Conservation (phyloP, 108 stramenopile genomes). For the Stephanodiscus triporus region DNA sequence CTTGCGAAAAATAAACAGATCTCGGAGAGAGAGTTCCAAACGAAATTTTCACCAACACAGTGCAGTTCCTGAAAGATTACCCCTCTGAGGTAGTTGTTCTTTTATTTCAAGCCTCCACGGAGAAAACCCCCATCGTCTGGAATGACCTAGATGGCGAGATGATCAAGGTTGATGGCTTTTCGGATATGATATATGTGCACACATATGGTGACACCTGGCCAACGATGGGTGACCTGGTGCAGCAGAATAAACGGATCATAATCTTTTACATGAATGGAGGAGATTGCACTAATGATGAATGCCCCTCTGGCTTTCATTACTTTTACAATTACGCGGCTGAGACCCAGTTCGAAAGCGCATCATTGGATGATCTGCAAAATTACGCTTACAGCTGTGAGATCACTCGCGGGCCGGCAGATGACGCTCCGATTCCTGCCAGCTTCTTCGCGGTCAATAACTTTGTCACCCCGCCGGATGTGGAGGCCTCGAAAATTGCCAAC, state of each 20-base stretch:
- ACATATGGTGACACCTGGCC: slow-evolving; percentile 54
- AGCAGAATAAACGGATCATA: slow-evolving; percentile 59
- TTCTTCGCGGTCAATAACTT: slow-evolving; percentile 50
- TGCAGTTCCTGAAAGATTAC: slow-evolving; percentile 40
- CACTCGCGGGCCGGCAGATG: slow-evolving; percentile 42
- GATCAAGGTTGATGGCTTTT: slow-evolving; percentile 30
- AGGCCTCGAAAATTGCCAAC: slow-evolving; percentile 29
- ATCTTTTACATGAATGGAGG: slow-evolving; percentile 69
- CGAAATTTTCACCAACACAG: slow-evolving; percentile 34
- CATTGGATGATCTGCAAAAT: slow-evolving; percentile 49
- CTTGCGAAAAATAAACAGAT: slow-evolving; percentile 3
- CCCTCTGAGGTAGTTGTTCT: slow-evolving; percentile 49
- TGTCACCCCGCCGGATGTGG: slow-evolving; percentile 46
- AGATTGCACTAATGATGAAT: slow-evolving; percentile 53
- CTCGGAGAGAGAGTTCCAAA: slow-evolving; percentile 33
- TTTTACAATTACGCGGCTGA: slow-evolving; percentile 60
- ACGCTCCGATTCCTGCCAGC: slow-evolving; percentile 9
- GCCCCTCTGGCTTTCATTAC: slow-evolving; percentile 60
- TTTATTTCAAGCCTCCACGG: slow-evolving; percentile 30
- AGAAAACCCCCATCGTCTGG: slow-evolving; percentile 36
- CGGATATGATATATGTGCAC: slow-evolving; percentile 45
- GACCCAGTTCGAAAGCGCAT: slow-evolving; percentile 57
- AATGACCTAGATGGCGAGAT: slow-evolving; percentile 39
- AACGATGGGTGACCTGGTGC: slow-evolving; percentile 57
- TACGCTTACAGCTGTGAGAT: slow-evolving; percentile 52